Conservation (phyloP, 2,329 filamentous ascomycete species). For the Diaporthe australafricana region DNA sequence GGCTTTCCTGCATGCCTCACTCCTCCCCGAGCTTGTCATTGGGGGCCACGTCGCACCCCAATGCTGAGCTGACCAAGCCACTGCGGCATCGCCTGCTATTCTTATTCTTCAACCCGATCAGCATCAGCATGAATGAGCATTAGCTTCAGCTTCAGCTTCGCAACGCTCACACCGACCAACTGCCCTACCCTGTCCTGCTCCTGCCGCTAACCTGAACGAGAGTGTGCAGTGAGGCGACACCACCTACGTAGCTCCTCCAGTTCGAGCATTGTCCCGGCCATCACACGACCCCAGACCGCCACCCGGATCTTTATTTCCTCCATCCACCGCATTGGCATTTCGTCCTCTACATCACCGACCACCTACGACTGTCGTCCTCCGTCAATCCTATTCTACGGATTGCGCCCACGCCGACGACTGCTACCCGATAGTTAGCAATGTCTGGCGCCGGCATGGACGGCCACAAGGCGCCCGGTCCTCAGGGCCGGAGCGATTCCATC, state of each 20-base stretch:
- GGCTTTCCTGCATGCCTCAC: background rate
- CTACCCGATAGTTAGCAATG: conserved; percentile 31
- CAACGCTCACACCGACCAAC: background rate
- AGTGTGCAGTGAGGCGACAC: conserved; percentile 15
- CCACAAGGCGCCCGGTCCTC: conserved; percentile 25
- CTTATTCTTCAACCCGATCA: background rate
- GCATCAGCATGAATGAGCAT: conserved; percentile 12
- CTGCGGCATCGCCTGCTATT: conserved; percentile 9
- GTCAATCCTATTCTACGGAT: background rate
- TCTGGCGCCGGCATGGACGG: conserved; percentile 29
- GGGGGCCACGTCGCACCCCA: conserved; percentile 9
- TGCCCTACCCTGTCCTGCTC: conserved; percentile 13
- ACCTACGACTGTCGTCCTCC: background rate
- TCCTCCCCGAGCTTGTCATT: conserved; percentile 5
- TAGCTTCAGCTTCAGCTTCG: conserved; percentile 10
- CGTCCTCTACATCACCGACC: background rate
- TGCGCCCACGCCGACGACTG: conserved; percentile 11
- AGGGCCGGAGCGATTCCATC: conserved; percentile 49
- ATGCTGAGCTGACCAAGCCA: conserved; percentile 20
- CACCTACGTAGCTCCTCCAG: conserved; percentile 1
- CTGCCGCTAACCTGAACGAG: conserved; percentile 35
- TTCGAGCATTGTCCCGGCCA: conserved; percentile 15
- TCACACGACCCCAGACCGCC: conserved; percentile 29
- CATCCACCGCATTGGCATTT: background rate
- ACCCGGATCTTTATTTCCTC: conserved; percentile 6